Evolutionary conservation across 345 rosid genomes (phyloP).

Genomic region (Acer negundo): DNA sequence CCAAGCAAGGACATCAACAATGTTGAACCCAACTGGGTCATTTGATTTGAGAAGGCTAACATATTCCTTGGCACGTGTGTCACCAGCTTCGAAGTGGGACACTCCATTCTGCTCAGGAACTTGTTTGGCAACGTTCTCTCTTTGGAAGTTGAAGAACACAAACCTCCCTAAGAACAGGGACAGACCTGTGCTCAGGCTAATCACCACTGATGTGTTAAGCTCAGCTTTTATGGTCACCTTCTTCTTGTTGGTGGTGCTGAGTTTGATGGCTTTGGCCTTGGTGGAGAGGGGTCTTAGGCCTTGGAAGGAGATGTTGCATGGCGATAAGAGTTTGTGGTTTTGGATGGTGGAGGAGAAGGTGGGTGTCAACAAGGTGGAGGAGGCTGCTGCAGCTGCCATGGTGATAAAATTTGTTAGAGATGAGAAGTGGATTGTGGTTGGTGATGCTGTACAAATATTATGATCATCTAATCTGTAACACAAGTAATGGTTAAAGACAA

Average conservation of each 20-base stretch:
- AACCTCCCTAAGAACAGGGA: slow-evolving; percentile 94
- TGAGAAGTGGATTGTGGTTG: not conserved
- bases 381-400: slow-evolving; percentile 33
- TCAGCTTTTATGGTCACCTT: slow-evolving; percentile 42
- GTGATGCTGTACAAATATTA: not conserved
- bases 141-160: slow-evolving; percentile 98
- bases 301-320: slow-evolving; percentile 50
- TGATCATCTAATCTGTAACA: not conserved
- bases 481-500: not conserved
- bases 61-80: slow-evolving; percentile 88
- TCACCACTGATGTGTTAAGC: slow-evolving; percentile 71
- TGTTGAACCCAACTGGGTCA: slow-evolving; percentile 94
- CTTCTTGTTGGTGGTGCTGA: slow-evolving; percentile 20
- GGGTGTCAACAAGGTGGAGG: slow-evolving; percentile 37
- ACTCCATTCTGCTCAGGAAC: slow-evolving; percentile 97
- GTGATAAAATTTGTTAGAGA: not conserved
- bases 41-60: slow-evolving; percentile 91
- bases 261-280: slow-evolving; percentile 35
- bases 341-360: slow-evolving; percentile 35
- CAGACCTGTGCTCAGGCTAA: slow-evolving; percentile 94
- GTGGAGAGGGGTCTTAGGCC: slow-evolving; percentile 42
- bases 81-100: slow-evolving; percentile 96
- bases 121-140: slow-evolving; percentile 95
- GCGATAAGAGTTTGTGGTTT: slow-evolving; percentile 32
- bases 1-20: slow-evolving; percentile 98